Percentiles rank a stretch among this genome's conserved stretches.
Evolutionary conservation across 306 rosid genomes (phyloP).

Genomic region (Citrullus amarus): DNA sequence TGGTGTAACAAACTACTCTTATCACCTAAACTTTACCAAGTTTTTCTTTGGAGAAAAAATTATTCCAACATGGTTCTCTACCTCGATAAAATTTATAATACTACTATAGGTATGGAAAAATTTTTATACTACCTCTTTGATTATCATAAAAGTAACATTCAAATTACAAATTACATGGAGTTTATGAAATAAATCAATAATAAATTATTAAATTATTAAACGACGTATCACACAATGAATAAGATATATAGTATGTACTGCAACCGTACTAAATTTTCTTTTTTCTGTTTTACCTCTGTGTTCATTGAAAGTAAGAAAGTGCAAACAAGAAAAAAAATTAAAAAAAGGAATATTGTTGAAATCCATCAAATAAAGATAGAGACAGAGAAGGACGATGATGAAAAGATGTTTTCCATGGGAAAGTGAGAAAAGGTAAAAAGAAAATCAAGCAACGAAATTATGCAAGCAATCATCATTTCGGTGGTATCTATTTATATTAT

Average conservation of each 20-base stretch:
- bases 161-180: too few relatives aligned
- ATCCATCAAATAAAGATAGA: background rate
- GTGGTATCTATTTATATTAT: background rate
- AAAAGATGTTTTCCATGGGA: background rate
- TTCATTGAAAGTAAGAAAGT: background rate
- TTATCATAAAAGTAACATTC: too few relatives aligned
- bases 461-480: constrained; percentile 1
- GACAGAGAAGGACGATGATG: constrained; percentile 1
- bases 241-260: too few relatives aligned
- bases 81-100: too few relatives aligned
- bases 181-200: too few relatives aligned
- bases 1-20: background rate
- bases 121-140: too few relatives aligned
- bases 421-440: background rate
- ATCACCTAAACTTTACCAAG: background rate
- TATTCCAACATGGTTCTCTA: too few relatives aligned
- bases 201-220: too few relatives aligned
- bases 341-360: background rate
- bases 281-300: too few relatives aligned
- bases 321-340: background rate
- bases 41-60: background rate
- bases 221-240: too few relatives aligned
- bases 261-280: too few relatives aligned
- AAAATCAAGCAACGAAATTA: background rate
- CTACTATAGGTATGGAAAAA: too few relatives aligned